Percentiles rank a stretch among this genome's conserved stretches.
Evolutionary conservation across 1,284 basidiomycete species (phyloP).

Genomic region (Sutorius eximius): DNA sequence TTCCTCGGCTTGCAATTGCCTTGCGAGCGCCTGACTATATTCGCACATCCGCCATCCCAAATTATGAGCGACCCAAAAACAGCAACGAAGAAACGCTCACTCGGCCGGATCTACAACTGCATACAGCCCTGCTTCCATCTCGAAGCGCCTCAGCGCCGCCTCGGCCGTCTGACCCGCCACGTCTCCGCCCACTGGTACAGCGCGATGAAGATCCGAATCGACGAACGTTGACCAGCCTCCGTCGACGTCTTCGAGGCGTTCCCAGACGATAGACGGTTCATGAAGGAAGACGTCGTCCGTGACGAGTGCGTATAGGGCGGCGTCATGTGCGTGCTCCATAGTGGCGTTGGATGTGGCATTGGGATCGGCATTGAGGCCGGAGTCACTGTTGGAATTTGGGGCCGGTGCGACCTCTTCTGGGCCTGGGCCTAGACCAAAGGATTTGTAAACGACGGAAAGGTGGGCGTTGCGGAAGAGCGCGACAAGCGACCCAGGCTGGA

Average conservation of each 20-base stretch:
- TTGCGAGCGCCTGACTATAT: slow-evolving; percentile 60
- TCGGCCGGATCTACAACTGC: slow-evolving; percentile 51
- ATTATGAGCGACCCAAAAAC: not conserved
- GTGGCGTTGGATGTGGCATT: not conserved
- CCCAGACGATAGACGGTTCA: slow-evolving; percentile 84
- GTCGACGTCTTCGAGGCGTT: slow-evolving; percentile 85
- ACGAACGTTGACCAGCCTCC: slow-evolving; percentile 75
- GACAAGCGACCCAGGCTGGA: slow-evolving; percentile 58
- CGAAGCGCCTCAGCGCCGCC: slow-evolving; percentile 48
- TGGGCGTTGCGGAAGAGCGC: slow-evolving; percentile 90
- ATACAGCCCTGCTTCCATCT: slow-evolving; percentile 38
- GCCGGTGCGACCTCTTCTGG: not conserved
- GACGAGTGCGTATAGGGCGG: slow-evolving; percentile 70
- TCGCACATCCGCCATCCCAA: not conserved
- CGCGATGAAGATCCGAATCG: slow-evolving; percentile 63
- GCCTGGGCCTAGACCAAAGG: slow-evolving; percentile 11
- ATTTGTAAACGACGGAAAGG: slow-evolving; percentile 82
- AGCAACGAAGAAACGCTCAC: slow-evolving; percentile 32
- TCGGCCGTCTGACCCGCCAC: slow-evolving; percentile 74
- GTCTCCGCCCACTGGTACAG: slow-evolving; percentile 74
- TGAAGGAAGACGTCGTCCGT: slow-evolving; percentile 80
- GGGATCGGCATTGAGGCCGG: not conserved
- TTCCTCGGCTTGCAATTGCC: slow-evolving; percentile 73
- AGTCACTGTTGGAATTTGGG: not conserved
- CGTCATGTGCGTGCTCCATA: not conserved